A percentile compares a stretch with the other conserved stretches of the same genome.
Conservation (phyloP, 306 rosid species). For the Psophocarpus tetragonolobus region DNA sequence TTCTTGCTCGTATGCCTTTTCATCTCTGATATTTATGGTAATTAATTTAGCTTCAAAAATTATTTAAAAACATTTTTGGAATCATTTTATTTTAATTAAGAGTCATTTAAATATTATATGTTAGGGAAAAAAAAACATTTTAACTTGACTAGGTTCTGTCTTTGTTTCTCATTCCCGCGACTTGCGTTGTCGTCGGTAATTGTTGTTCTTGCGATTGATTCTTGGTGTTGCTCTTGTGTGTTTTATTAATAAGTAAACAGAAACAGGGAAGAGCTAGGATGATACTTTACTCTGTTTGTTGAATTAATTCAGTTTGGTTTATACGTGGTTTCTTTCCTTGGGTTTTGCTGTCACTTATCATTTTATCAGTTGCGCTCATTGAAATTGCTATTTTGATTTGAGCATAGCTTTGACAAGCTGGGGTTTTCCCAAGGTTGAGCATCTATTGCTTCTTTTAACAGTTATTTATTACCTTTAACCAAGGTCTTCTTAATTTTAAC, state of each 20-base stretch:
- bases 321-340: not conserved
- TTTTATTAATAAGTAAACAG: not conserved
- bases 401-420: not conserved
- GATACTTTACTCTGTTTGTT: not conserved
- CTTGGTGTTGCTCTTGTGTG: too few species aligned
- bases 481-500: slow-evolving; percentile 23
- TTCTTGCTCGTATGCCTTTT: slow-evolving; percentile 41
- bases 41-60: too few species aligned
- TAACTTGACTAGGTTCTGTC: too few species aligned
- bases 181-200: too few species aligned
- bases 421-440: not conserved
- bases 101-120: not conserved
- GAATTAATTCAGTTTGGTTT: not conserved
- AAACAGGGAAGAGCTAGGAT: not conserved
- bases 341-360: not conserved
- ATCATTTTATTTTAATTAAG: too few species aligned
- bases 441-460: not conserved
- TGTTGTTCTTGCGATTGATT: too few species aligned
- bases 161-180: too few species aligned
- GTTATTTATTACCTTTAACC: not conserved
- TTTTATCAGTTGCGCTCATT: not conserved
- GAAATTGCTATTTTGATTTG: not conserved
- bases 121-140: too few species aligned
- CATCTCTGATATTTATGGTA: slow-evolving; percentile 59
- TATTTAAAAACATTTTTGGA: too few species aligned